These are phyloP conservation scores for Colletotrichum horii DNA, from an alignment of 2,329 filamentous ascomycete genomes.

Conservation along the genomic window DNA sequence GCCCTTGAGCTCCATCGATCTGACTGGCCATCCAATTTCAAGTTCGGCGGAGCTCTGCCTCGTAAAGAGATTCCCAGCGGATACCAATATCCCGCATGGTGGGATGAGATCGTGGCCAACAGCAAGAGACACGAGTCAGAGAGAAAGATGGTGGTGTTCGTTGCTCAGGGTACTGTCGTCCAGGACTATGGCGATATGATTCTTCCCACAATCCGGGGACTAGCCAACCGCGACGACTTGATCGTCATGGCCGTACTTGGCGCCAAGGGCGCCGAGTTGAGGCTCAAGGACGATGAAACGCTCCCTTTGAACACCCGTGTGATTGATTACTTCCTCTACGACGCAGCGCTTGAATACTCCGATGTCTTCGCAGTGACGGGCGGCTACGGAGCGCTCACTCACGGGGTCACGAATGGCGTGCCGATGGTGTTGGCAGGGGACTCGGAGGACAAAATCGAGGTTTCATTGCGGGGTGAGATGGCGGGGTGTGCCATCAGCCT, in stretches of 20 bases:
- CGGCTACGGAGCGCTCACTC: constrained; percentile 52
- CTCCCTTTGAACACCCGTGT: constrained; percentile 42
- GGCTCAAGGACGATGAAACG: background rate
- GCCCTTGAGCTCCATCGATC: constrained; percentile 43
- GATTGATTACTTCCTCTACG: constrained; percentile 52
- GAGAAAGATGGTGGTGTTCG: constrained; percentile 45
- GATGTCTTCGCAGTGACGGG: constrained; percentile 54
- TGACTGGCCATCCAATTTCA: constrained; percentile 40
- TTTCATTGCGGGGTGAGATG: constrained; percentile 44
- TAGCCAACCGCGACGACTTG: constrained; percentile 42
- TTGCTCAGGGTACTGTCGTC: constrained; percentile 54
- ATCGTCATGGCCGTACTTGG: constrained; percentile 35
- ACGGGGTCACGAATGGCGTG: constrained; percentile 48
- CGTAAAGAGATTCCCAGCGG: constrained; percentile 31
- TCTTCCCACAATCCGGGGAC: constrained; percentile 46
- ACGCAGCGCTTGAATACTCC: constrained; percentile 45
- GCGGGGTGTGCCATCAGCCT: constrained; percentile 51
- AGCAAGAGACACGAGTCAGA: background rate
- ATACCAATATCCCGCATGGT: constrained; percentile 46
- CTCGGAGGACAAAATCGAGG: constrained; percentile 41
- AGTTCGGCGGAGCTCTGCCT: constrained; percentile 47
- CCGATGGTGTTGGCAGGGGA: constrained; percentile 51
- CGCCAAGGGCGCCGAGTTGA: constrained; percentile 22
- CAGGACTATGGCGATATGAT: constrained; percentile 44
- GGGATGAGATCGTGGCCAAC: constrained; percentile 40